Conservation (phyloP, 805 yeast species). For the Pichia rugopelliculosa region DNA sequence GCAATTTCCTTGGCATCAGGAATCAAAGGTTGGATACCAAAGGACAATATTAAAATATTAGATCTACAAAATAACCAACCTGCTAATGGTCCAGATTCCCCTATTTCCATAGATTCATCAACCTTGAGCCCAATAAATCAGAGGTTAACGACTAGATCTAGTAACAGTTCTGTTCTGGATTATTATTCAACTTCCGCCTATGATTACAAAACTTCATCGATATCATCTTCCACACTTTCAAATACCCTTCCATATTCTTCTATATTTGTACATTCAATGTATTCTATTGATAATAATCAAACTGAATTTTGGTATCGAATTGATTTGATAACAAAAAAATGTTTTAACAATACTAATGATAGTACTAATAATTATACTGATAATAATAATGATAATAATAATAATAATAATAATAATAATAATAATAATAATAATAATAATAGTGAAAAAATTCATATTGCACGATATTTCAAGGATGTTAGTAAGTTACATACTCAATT, state of each 20-base stretch:
- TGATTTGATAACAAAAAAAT: constrained; percentile 24
- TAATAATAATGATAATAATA: background rate
- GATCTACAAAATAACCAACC: constrained; percentile 4
- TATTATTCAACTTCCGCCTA: background rate
- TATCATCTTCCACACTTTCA: background rate
- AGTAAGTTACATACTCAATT: background rate
- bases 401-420: background rate
- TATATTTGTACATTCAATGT: constrained; percentile 25
- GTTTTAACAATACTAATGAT: background rate
- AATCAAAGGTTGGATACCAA: constrained; percentile 45
- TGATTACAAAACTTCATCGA: background rate
- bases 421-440: background rate
- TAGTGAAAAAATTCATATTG: constrained; percentile 32
- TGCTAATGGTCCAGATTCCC: background rate
- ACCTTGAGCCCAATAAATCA: background rate
- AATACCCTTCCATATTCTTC: background rate
- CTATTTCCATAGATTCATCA: background rate
- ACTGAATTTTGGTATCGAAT: constrained; percentile 42
- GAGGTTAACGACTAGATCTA: background rate
- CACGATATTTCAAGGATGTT: constrained; percentile 46
- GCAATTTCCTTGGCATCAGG: constrained; percentile 47
- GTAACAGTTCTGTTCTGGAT: background rate
- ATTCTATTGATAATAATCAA: background rate
- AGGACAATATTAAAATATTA: constrained; percentile 28
- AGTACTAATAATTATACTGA: background rate